Percentiles rank a stretch among this genome's conserved stretches.
Evolutionary conservation across 306 rosid species (phyloP).

Genomic region (Malus sylvestris): DNA sequence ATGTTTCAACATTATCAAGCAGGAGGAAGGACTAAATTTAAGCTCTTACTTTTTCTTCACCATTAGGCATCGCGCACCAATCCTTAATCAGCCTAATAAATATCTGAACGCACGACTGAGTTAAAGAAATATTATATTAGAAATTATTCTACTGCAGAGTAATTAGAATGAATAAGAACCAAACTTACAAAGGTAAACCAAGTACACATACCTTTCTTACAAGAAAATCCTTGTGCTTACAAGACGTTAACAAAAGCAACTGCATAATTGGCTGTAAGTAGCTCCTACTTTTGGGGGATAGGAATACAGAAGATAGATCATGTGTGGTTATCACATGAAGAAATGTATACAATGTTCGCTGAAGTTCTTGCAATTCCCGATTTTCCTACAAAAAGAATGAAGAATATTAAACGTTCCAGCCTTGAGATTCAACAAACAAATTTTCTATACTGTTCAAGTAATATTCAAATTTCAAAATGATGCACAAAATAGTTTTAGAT

Average conservation of each 20-base stretch:
- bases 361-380: slow-evolving; percentile 96
- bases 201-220: slow-evolving; percentile 68
- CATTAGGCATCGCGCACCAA: slow-evolving; percentile 72
- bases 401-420: neutral
- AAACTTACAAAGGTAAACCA: slow-evolving; percentile 7
- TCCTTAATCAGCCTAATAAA: slow-evolving; percentile 78
- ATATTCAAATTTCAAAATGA: neutral
- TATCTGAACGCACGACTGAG: slow-evolving; percentile 88
- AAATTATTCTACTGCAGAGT: neutral
- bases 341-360: slow-evolving; percentile 71
- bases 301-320: slow-evolving; percentile 67
- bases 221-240: slow-evolving; percentile 79
- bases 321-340: slow-evolving; percentile 82
- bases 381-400: slow-evolving; percentile 51
- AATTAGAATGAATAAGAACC: slow-evolving; percentile 5
- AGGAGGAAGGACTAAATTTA: slow-evolving; percentile 1
- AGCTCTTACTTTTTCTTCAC: slow-evolving; percentile 66
- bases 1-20: slow-evolving; percentile 1
- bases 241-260: slow-evolving; percentile 69
- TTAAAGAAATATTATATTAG: slow-evolving; percentile 9
- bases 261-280: slow-evolving; percentile 79
- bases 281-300: slow-evolving; percentile 70
- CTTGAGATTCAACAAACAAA: neutral
- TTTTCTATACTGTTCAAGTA: neutral
- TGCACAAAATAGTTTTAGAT: neutral